Base-by-base conservation (phyloP, 192 early-diverging fungal species). In the Coemansia sp. region DNA sequence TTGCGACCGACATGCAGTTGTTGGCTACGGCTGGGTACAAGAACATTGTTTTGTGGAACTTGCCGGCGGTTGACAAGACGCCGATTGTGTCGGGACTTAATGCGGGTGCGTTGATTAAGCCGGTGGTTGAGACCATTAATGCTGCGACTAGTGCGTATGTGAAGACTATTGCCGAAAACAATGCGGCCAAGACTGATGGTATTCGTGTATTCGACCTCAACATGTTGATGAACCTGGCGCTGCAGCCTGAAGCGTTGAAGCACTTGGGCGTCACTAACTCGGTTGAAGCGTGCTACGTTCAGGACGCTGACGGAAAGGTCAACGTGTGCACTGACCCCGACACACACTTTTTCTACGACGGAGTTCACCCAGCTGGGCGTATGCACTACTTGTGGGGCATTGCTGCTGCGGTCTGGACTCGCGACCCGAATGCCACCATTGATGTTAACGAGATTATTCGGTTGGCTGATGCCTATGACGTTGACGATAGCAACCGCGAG, bases 331-430 rank as follows among this genome's bases (percentile, higher is more conserved):
- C 45, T 14, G 72, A 82, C 61, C 79, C 79, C 27, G 72, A 76
- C 65, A 41, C 72, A 55, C 57, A 82, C 54, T 64, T 73, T 22
- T 82, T 82, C 64, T 72, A 72, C 27, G 79, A 82, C 47, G 35
- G 43, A 35, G 48, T 76, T 14, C 79, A 82, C 25, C 79, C 79
- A 0, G 69, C 79, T 16, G 64, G 74, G 52, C 79, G 79, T 17
- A 65, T 82, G 66, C 79, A 82, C 56, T 82, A 82, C 31, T 55
- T 75, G 17, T 75, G 74, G 72, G 79, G 79, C 6, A 21, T 61
- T 39, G 67, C 48, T 47, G 79, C 79, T 27, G 69, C 79, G 4
- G 39, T 67, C 6, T 68, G 74, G 23, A 74, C 72, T 21, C 68
- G 62, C 43, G 35, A 74, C 45, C 72, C 72, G 4, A 61, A 55